Percentiles rank a stretch among this genome's conserved stretches.
Evolutionary conservation across 805 yeast genomes (phyloP).

Genomic region (Nakazawaea sp.): DNA sequence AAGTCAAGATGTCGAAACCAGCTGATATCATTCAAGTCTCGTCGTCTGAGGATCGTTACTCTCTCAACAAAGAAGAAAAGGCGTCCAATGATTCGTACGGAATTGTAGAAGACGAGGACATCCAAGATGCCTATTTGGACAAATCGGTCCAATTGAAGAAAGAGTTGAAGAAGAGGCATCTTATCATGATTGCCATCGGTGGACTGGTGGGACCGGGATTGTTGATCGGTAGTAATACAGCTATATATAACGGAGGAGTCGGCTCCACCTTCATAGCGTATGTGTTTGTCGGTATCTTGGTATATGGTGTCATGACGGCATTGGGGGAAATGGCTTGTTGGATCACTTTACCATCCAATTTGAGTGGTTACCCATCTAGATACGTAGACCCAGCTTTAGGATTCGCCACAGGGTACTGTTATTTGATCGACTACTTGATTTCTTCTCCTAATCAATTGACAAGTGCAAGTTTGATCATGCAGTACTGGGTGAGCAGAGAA

Average conservation of each 20-base stretch:
- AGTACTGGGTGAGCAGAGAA: conserved; percentile 42
- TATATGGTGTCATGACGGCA: conserved; percentile 56
- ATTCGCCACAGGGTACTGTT: conserved; percentile 47
- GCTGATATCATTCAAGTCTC: neutral
- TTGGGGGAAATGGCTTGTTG: conserved; percentile 52
- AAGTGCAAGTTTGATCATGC: conserved; percentile 51
- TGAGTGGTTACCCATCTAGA: conserved; percentile 46
- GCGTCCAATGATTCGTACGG: neutral
- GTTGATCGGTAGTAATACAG: conserved; percentile 71
- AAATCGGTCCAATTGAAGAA: conserved; percentile 25
- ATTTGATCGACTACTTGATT: conserved; percentile 50
- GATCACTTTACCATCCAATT: conserved; percentile 47
- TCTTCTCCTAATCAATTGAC: conserved; percentile 54
- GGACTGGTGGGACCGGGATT: conserved; percentile 82
- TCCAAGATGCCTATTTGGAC: neutral
- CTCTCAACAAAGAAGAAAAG: neutral
- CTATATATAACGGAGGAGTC: conserved; percentile 65
- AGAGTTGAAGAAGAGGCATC: conserved; percentile 41
- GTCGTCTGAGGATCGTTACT: neutral
- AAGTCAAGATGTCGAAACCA: neutral
- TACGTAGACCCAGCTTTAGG: conserved; percentile 52
- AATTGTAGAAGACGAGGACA: neutral
- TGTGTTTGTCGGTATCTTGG: conserved; percentile 59
- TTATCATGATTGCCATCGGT: conserved; percentile 66
- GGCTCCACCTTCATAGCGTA: conserved; percentile 58